phyloP scores from a whole-genome alignment of 129 eudicot species.

The Flaveria ramosissima region DNA sequence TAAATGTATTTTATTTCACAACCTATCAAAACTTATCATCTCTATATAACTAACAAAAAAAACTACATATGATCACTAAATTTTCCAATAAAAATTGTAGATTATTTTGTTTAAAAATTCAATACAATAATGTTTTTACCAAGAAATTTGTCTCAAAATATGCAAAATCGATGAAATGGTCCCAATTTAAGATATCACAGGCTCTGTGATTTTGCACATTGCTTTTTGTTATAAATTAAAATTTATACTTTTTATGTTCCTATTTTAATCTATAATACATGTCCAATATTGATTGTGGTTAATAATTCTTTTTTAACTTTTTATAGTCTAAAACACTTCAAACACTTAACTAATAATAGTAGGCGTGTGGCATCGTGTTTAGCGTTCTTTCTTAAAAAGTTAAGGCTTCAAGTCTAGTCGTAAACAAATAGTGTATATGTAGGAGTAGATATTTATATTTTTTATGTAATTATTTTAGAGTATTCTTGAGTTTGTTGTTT shows the following conservation, averaged over 20 bases:
- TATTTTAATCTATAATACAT: not conserved
- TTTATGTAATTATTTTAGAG: too few relatives aligned
- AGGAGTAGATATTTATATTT: too few relatives aligned
- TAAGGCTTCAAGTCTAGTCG: too few relatives aligned
- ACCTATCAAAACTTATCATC: not conserved
- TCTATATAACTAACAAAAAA: not conserved
- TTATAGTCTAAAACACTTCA: not conserved
- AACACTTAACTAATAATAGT: not conserved
- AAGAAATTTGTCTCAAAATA: conserved; percentile 28
- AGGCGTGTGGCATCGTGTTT: not conserved
- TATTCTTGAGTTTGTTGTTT: too few relatives aligned
- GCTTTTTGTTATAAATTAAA: not conserved
- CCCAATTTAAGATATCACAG: conserved; percentile 24
- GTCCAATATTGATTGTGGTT: not conserved
- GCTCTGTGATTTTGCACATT: conserved; percentile 15
- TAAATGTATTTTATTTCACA: not conserved
- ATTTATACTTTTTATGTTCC: conserved; percentile 18
- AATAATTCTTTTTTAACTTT: too few relatives aligned
- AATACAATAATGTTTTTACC: conserved; percentile 18
- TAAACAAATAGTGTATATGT: too few relatives aligned
- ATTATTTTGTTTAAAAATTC: not conserved
- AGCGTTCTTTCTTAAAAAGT: too few relatives aligned
- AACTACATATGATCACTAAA: not conserved
- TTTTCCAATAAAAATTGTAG: not conserved
- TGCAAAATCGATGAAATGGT: conserved; percentile 30